A percentile compares a stretch with the other conserved stretches of the same genome.
Evolutionary conservation across 305 asterid genomes (phyloP).

Genomic region (Withania somnifera): DNA sequence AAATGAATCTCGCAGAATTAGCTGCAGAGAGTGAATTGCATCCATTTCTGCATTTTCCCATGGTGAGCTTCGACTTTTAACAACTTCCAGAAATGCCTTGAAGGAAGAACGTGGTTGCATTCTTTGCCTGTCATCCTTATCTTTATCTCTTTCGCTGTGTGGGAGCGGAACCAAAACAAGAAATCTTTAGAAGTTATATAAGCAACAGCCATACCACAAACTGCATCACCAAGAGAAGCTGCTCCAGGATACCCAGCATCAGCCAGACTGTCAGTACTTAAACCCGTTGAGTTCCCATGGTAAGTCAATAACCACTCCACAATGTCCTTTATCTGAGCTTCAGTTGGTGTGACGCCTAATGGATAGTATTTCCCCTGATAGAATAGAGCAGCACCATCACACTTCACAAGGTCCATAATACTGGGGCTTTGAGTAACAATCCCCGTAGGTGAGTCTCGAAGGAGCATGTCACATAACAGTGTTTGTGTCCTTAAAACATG

Average conservation of each 20-base stretch:
- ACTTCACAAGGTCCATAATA: conserved; percentile 78
- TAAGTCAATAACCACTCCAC: conserved; percentile 57
- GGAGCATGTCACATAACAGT: conserved; percentile 80
- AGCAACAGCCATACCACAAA: conserved; percentile 92
- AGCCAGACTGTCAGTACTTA: conserved; percentile 82
- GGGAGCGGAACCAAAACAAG: conserved; percentile 89
- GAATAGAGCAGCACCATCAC: conserved; percentile 83
- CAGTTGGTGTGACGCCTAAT: conserved; percentile 66
- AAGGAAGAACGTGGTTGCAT: conserved; percentile 95
- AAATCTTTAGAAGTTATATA: conserved; percentile 58
- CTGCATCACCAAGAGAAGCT: conserved; percentile 66
- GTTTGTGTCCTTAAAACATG: conserved; percentile 79
- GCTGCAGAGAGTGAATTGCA: conserved; percentile 86
- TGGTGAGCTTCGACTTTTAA: conserved; percentile 72
- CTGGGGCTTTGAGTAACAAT: conserved; percentile 79
- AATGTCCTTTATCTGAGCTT: conserved; percentile 68
- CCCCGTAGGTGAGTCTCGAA: conserved; percentile 79
- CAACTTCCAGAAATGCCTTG: conserved; percentile 79
- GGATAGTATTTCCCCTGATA: conserved; percentile 64
- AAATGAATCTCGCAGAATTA: conserved; percentile 77
- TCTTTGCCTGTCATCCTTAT: conserved; percentile 76
- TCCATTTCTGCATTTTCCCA: conserved; percentile 96
- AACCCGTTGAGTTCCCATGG: conserved; percentile 85
- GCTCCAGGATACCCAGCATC: conserved; percentile 89
- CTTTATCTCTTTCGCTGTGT: conserved; percentile 74